Percentiles rank a stretch among this genome's conserved stretches.
These are phyloP conservation scores for Kodamaea laetipori DNA, from an alignment of 805 yeast genomes.

Conservation along the genomic window DNA sequence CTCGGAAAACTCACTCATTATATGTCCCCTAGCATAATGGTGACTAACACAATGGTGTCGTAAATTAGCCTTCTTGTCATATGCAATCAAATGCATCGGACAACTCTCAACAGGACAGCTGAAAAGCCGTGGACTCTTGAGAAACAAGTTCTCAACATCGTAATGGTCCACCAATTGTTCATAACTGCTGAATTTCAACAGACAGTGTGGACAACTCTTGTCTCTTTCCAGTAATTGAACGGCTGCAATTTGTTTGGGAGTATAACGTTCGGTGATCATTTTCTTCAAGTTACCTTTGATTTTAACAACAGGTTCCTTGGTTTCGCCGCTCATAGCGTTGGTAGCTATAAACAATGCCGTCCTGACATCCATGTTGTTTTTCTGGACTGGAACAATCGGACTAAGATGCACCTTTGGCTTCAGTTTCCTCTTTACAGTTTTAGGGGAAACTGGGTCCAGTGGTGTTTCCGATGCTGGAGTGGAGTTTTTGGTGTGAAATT, in stretches of 20 bases:
- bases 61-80: slow-evolving; percentile 29
- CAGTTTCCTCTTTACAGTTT: neutral
- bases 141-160: slow-evolving; percentile 28
- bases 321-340: slow-evolving; percentile 5
- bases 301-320: neutral
- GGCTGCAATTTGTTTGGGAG: slow-evolving; percentile 2
- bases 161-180: slow-evolving; percentile 38
- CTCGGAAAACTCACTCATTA: slow-evolving; percentile 10
- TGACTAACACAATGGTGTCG: slow-evolving; percentile 30
- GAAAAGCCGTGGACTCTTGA: slow-evolving; percentile 26
- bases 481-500: neutral
- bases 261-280: neutral
- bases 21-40: slow-evolving; percentile 26
- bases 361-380: slow-evolving; percentile 10
- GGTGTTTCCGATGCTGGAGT: neutral
- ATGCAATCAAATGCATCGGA: slow-evolving; percentile 47
- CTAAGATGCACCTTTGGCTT: slow-evolving; percentile 1
- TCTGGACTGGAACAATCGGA: slow-evolving; percentile 5
- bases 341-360: slow-evolving; percentile 12
- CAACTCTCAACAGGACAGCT: slow-evolving; percentile 35
- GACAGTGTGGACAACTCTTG: slow-evolving; percentile 30
- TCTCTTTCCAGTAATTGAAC: slow-evolving; percentile 12
- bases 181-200: slow-evolving; percentile 29
- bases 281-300: neutral
- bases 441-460: neutral